phyloP scores from a whole-genome alignment of 2,329 filamentous ascomycete species.

The Tolypocladium capitatum region DNA sequence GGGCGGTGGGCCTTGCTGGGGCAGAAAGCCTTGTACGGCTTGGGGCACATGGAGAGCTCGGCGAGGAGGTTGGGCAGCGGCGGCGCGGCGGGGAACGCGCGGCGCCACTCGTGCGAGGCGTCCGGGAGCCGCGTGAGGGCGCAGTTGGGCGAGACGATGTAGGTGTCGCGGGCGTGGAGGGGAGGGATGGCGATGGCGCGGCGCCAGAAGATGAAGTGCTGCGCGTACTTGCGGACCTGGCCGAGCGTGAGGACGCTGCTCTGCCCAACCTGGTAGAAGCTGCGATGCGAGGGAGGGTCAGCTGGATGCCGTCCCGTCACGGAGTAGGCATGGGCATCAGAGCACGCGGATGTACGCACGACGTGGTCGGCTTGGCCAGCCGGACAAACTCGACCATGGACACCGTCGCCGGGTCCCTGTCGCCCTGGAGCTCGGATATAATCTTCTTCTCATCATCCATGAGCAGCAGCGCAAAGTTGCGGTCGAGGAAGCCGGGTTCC shows the following conservation, averaged over 20 bases:
- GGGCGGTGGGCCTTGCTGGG: constrained; percentile 79
- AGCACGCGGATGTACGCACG: constrained; percentile 25
- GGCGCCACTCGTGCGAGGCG: constrained; percentile 60
- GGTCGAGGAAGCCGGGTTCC: constrained; percentile 59
- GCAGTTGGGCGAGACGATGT: constrained; percentile 84
- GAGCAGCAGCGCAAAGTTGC: constrained; percentile 76
- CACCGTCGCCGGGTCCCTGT: constrained; percentile 61
- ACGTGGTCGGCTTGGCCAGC: constrained; percentile 55
- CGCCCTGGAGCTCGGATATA: constrained; percentile 60
- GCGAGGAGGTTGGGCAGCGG: constrained; percentile 79
- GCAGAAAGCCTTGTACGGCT: constrained; percentile 71
- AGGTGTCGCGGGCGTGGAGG: constrained; percentile 77
- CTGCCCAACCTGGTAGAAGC: constrained; percentile 56
- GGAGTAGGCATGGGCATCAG: not conserved
- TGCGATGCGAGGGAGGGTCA: constrained; percentile 12
- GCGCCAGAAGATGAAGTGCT: constrained; percentile 93
- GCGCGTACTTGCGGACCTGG: constrained; percentile 76
- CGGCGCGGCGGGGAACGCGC: constrained; percentile 70
- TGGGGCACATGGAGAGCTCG: constrained; percentile 64
- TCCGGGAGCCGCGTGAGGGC: constrained; percentile 58
- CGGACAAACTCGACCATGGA: constrained; percentile 73
- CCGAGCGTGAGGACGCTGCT: constrained; percentile 60
- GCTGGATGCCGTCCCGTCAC: not conserved
- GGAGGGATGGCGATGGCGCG: constrained; percentile 84
- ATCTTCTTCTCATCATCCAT: constrained; percentile 69